phyloP scores from a whole-genome alignment of 495 filamentous ascomycete species.

The Penicillium turbatum region DNA sequence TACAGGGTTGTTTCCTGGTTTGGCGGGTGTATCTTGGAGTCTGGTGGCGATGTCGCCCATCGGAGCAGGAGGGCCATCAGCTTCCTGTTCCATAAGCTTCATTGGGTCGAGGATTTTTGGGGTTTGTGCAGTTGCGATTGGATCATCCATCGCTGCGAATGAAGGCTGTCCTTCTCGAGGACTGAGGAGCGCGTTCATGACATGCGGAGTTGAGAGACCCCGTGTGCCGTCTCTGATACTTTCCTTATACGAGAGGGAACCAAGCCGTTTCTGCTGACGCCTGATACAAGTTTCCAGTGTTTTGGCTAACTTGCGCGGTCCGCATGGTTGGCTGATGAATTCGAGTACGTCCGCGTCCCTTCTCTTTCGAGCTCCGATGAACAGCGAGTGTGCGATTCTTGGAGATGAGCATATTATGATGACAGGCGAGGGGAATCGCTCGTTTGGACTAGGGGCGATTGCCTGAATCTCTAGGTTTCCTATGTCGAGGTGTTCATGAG shows the following conservation, averaged over 20 bases:
- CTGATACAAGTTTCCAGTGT: slow-evolving; percentile 38
- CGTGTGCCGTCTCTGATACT: background rate
- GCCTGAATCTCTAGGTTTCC: background rate
- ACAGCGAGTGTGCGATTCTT: slow-evolving; percentile 9
- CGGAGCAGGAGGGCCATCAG: background rate
- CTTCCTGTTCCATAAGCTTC: background rate
- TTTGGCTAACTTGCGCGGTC: slow-evolving; percentile 54
- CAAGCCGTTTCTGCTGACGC: slow-evolving; percentile 1
- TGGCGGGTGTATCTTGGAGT: slow-evolving; percentile 4
- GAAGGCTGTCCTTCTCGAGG: background rate
- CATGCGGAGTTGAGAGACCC: background rate
- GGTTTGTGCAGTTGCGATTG: background rate
- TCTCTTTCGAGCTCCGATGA: background rate
- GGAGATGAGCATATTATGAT: slow-evolving; percentile 8
- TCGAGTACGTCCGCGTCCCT: slow-evolving; percentile 10
- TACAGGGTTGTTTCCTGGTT: background rate
- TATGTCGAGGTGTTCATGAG: slow-evolving; percentile 1
- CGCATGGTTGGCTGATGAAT: slow-evolving; percentile 43
- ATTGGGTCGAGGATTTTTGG: background rate
- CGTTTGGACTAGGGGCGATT: background rate
- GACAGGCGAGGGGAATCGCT: background rate
- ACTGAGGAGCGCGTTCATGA: background rate
- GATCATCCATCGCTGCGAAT: background rate
- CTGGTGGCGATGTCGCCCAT: background rate
- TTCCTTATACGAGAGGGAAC: background rate